Conservation (phyloP, 106 monocot species). For the Acanthochlamys bracteata region DNA sequence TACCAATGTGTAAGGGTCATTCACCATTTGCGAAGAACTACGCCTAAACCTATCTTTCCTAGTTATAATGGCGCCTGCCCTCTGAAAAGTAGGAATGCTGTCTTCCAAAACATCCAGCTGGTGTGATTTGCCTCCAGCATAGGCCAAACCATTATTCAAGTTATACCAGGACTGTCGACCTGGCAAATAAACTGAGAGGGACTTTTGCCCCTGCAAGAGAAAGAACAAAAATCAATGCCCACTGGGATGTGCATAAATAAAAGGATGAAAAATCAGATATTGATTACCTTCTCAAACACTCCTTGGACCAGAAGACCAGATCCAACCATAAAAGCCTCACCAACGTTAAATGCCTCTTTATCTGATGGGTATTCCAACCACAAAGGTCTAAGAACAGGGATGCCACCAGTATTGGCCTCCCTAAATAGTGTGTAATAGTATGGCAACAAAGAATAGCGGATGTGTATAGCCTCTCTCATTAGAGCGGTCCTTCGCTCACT, state of each 20-base stretch:
- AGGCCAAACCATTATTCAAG: conserved; percentile 61
- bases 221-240: not conserved
- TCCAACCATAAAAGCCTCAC: conserved; percentile 93
- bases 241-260: not conserved
- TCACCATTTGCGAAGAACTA: conserved; percentile 84
- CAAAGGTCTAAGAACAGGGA: conserved; percentile 84
- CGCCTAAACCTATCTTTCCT: conserved; percentile 86
- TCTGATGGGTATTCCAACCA: conserved; percentile 93
- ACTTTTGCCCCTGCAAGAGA: conserved; percentile 56
- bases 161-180: conserved; percentile 61
- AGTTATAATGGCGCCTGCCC: conserved; percentile 77
- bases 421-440: conserved; percentile 92
- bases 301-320: conserved; percentile 78
- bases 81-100: conserved; percentile 94
- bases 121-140: conserved; percentile 53
- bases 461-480: conserved; percentile 89
- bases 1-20: conserved; percentile 98
- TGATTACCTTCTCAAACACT: conserved; percentile 68
- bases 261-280: not conserved
- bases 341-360: conserved; percentile 67
- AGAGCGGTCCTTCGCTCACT: conserved; percentile 80
- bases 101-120: conserved; percentile 73
- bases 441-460: conserved; percentile 79
- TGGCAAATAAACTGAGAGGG: conserved; percentile 80
- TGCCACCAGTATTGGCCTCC: conserved; percentile 70